Percentiles rank a stretch among this genome's conserved stretches.
These are phyloP conservation scores for Cadophora malorum DNA, from an alignment of 2,329 filamentous ascomycete genomes.

Conservation along the genomic window DNA sequence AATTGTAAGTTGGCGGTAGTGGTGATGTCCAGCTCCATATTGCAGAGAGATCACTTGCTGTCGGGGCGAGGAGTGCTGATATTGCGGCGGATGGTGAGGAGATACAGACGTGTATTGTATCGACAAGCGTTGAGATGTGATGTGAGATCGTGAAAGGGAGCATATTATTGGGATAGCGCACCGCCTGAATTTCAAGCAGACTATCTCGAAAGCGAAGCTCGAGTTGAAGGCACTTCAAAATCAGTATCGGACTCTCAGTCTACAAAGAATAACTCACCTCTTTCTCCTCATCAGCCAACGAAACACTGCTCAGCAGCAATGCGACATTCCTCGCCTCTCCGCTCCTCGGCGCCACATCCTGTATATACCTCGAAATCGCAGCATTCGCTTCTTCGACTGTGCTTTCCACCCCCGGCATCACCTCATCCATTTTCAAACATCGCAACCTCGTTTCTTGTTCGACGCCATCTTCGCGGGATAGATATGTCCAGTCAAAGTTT, in stretches of 20 bases:
- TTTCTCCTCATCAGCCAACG: slow-evolving; percentile 34
- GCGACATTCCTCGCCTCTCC: slow-evolving; percentile 14
- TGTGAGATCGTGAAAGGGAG: slow-evolving; percentile 49
- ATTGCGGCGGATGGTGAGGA: slow-evolving; percentile 43
- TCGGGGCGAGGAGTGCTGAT: slow-evolving; percentile 45
- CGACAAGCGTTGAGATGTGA: slow-evolving; percentile 51
- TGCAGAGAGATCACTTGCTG: slow-evolving; percentile 49
- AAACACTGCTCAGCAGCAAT: slow-evolving; percentile 32
- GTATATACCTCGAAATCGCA: slow-evolving; percentile 43
- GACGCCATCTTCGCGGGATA: slow-evolving; percentile 38
- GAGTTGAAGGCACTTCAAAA: slow-evolving; percentile 15
- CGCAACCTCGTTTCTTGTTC: slow-evolving; percentile 33
- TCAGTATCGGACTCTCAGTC: neutral
- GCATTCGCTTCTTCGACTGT: slow-evolving; percentile 41
- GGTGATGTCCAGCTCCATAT: slow-evolving; percentile 57
- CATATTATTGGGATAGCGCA: slow-evolving; percentile 48
- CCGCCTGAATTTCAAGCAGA: slow-evolving; percentile 48
- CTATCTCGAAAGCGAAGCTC: slow-evolving; percentile 21
- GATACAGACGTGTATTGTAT: slow-evolving; percentile 49
- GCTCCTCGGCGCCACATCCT: slow-evolving; percentile 13
- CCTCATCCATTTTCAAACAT: slow-evolving; percentile 43
- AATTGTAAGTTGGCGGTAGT: slow-evolving; percentile 51
- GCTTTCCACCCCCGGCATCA: slow-evolving; percentile 46
- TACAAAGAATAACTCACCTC: slow-evolving; percentile 35
- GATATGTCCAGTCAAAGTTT: slow-evolving; percentile 48